A percentile compares a stretch with the other conserved stretches of the same genome.
Evolutionary conservation across 192 early-diverging fungal species (phyloP).

Genomic region (Umbelopsis isabellina): DNA sequence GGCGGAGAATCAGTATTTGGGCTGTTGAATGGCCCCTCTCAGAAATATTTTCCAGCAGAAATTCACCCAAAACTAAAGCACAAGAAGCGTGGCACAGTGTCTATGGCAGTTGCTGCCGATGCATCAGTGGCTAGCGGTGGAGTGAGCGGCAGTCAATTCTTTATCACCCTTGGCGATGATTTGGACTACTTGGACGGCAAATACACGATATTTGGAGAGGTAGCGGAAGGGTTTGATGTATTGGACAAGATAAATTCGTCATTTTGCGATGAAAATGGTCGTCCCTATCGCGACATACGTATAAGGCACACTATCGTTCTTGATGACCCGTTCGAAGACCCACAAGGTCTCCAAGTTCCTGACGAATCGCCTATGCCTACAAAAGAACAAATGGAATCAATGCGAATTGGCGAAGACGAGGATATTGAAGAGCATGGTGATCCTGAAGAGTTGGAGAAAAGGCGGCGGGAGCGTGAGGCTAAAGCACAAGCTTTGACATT

Average conservation of each 20-base stretch:
- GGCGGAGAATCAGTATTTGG: slow-evolving; percentile 76
- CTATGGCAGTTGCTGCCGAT: slow-evolving; percentile 66
- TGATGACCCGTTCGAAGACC: slow-evolving; percentile 92
- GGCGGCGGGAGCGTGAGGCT: slow-evolving; percentile 73
- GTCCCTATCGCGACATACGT: slow-evolving; percentile 85
- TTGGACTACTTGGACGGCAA: slow-evolving; percentile 84
- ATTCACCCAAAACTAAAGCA: slow-evolving; percentile 83
- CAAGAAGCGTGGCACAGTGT: slow-evolving; percentile 71
- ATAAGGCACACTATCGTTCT: slow-evolving; percentile 91
- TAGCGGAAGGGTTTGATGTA: slow-evolving; percentile 89
- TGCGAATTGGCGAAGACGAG: slow-evolving; percentile 84
- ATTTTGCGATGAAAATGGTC: slow-evolving; percentile 68
- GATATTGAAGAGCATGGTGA: slow-evolving; percentile 58
- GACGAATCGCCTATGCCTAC: slow-evolving; percentile 80
- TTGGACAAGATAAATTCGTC: slow-evolving; percentile 77
- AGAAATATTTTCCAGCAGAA: slow-evolving; percentile 78
- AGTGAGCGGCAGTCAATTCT: slow-evolving; percentile 82
- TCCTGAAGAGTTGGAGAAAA: slow-evolving; percentile 68
- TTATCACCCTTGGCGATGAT: slow-evolving; percentile 76
- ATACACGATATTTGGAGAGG: slow-evolving; percentile 84
- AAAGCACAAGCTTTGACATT: slow-evolving; percentile 89
- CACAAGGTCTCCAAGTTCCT: slow-evolving; percentile 65
- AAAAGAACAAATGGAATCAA: slow-evolving; percentile 65
- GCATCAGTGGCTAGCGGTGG: slow-evolving; percentile 43
- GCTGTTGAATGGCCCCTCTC: slow-evolving; percentile 56